These are phyloP conservation scores for Ajuga reptans DNA, from an alignment of 305 asterid genomes.

Conservation along the genomic window DNA sequence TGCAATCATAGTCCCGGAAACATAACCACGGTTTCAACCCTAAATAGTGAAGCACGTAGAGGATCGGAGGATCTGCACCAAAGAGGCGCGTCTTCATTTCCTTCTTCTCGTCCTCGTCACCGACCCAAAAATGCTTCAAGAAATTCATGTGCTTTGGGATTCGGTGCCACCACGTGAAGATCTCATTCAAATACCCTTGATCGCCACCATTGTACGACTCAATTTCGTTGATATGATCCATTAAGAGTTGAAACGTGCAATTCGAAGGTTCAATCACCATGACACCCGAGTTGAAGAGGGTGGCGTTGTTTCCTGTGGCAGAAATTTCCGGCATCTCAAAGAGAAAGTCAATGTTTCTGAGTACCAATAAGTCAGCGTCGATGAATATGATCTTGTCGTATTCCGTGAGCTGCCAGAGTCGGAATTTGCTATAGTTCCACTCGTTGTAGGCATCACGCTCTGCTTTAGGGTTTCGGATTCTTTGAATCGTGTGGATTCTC, in stretches of 20 bases:
- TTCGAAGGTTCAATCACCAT: conserved; percentile 90
- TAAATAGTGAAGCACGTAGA: conserved; percentile 73
- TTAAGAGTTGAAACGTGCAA: conserved; percentile 68
- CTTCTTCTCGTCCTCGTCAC: conserved; percentile 60
- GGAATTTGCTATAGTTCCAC: conserved; percentile 90
- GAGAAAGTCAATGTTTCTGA: conserved; percentile 75
- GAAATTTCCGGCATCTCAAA: conserved; percentile 88
- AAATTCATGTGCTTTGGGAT: conserved; percentile 85
- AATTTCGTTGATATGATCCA: conserved; percentile 78
- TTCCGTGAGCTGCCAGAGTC: conserved; percentile 91
- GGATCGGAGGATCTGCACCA: conserved; percentile 72
- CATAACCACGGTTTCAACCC: conserved; percentile 89
- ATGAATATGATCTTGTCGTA: conserved; percentile 82
- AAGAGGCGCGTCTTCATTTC: conserved; percentile 54
- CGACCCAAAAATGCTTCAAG: conserved; percentile 75
- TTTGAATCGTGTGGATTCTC: conserved; percentile 62
- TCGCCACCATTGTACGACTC: conserved; percentile 91
- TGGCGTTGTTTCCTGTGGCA: conserved; percentile 77
- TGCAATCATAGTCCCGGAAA: conserved; percentile 84
- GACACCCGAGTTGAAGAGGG: conserved; percentile 86
- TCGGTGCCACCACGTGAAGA: conserved; percentile 95
- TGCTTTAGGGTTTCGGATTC: conserved; percentile 87
- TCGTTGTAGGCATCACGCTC: conserved; percentile 83
- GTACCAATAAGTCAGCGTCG: conserved; percentile 70
- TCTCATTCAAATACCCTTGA: conserved; percentile 81